Conservation (phyloP, 805 yeast species). For the Saccharomycopsis schoenii region DNA sequence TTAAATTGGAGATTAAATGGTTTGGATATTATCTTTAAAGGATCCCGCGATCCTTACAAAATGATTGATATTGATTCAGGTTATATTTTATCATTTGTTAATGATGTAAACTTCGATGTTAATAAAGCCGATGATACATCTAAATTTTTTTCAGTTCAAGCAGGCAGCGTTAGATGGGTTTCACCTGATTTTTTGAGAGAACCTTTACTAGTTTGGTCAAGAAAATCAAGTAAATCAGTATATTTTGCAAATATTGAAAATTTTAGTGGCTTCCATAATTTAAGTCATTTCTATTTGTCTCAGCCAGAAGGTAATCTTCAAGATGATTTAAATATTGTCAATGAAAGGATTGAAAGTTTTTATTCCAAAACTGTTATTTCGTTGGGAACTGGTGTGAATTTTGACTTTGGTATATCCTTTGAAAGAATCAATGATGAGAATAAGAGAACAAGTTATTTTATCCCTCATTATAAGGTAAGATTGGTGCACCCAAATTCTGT, state of each 20-base stretch:
- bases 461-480: constrained; percentile 52
- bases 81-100: constrained; percentile 61
- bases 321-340: not conserved
- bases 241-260: constrained; percentile 32
- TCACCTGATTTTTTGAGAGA: constrained; percentile 65
- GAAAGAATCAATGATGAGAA: constrained; percentile 34
- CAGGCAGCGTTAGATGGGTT: constrained; percentile 56
- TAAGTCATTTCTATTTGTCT: constrained; percentile 22
- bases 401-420: constrained; percentile 48
- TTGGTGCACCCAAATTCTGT: constrained; percentile 47
- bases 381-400: constrained; percentile 50
- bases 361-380: constrained; percentile 47
- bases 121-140: constrained; percentile 63
- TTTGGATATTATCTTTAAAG: constrained; percentile 55
- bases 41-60: constrained; percentile 71
- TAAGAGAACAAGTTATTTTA: constrained; percentile 35
- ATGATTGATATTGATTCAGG: constrained; percentile 64
- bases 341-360: constrained; percentile 18
- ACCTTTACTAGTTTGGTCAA: constrained; percentile 49
- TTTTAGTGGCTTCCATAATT: constrained; percentile 13
- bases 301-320: not conserved
- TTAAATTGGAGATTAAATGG: constrained; percentile 41
- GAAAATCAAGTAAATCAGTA: constrained; percentile 34
- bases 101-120: constrained; percentile 47
- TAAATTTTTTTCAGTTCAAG: constrained; percentile 51